Evolutionary conservation across 768 basidiomycete genomes (phyloP), one percentile per base, ranked within the genome.

Genomic region (Lactarius sp.): DNA sequence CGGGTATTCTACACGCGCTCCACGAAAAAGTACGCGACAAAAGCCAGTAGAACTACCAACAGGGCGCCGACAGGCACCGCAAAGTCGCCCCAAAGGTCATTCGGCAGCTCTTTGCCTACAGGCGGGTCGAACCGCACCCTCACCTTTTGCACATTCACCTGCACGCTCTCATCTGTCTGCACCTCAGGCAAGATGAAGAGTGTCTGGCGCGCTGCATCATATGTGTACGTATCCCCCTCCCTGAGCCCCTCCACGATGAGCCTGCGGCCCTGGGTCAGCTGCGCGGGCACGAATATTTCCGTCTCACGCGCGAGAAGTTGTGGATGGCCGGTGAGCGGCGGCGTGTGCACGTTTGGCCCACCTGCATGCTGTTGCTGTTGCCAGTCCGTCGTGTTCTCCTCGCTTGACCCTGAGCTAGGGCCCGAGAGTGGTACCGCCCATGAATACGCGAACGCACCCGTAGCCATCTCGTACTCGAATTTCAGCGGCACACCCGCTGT

Each of bases 401-500:
- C 39, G 41, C 46, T n/a, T 37, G 20, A 1, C 37, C 37, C 18
- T 6, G 52, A 22, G 65, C 31, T 63, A 1, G 70, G 57, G 12
- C 70, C 58, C 4, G 60, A 41, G 14, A 62, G 65, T 1, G 78
- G 79, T 55, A 79, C 79, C 0, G 72, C 77, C 90, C 90, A 94
- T 69, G 83, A 81, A 68, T 80, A 91, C 1, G 73, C 75, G 70
- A 91, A 87, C 10, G 74, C 72, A 2, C 89, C 88, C 0, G 84
- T 85, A 59, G 83, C 88, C 79, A 89, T 81, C 73, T 93, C 90
- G 73, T 93, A 96, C 18, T 83, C 79, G 69, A 88, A 87, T 6
- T 75, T 75, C 9, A 87, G 71, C 0, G 94, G 95, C 16, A 90
- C 83, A 12, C 96, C 96, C 1, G 93, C 90, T 0, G 88, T 90